Conservation (phyloP, 2,329 filamentous ascomycete genomes). For the Aspergillus fischeri region DNA sequence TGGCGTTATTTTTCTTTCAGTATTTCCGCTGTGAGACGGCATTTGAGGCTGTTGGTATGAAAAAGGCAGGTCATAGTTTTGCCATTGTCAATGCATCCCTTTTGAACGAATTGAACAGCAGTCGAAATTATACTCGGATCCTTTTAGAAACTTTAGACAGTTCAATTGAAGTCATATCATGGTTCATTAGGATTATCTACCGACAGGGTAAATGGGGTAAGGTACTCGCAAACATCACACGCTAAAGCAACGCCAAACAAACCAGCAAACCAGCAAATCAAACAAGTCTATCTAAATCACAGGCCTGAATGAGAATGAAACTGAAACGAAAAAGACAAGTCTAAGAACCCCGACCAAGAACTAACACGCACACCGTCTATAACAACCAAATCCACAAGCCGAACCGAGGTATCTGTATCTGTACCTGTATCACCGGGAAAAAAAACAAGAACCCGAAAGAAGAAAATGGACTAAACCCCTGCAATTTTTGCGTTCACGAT, state of each 20-base stretch:
- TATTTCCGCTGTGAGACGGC: not conserved
- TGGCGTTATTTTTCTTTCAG: not conserved
- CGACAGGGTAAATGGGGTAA: too few relatives aligned
- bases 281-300: not conserved
- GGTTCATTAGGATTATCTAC: not conserved
- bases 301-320: not conserved
- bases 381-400: slow-evolving; percentile 2
- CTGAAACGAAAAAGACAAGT: slow-evolving; percentile 1
- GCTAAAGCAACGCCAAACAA: not conserved
- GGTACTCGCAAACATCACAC: not conserved
- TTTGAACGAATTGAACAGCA: not conserved
- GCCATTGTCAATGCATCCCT: not conserved
- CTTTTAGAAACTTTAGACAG: not conserved
- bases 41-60: not conserved
- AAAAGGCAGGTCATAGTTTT: not conserved
- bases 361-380: slow-evolving; percentile 16
- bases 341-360: slow-evolving; percentile 6
- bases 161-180: not conserved
- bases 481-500: too few relatives aligned
- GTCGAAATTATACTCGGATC: too few relatives aligned
- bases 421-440: slow-evolving; percentile 4
- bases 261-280: not conserved
- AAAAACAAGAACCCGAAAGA: not conserved
- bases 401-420: slow-evolving; percentile 11
- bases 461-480: not conserved